These are phyloP conservation scores for Ceratocystiopsis minuta DNA, from an alignment of 2,329 filamentous ascomycete genomes.

Conservation along the genomic window DNA sequence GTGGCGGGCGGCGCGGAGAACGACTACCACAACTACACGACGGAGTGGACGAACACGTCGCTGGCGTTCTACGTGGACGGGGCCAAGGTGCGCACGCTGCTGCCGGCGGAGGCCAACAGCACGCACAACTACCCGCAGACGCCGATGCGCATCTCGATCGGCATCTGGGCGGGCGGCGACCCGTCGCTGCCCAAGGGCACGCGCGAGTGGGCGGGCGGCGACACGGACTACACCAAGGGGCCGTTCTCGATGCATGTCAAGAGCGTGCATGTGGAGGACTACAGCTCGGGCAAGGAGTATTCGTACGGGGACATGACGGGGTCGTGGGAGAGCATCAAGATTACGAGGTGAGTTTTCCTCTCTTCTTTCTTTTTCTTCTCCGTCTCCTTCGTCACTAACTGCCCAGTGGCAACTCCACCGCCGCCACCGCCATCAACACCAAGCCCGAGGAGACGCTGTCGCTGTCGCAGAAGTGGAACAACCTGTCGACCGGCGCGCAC, in stretches of 20 bases:
- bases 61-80: slow-evolving; percentile 57
- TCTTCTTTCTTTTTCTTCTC: too few relatives aligned
- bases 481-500: slow-evolving; percentile 30
- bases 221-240: slow-evolving; percentile 33
- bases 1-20: slow-evolving; percentile 34
- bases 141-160: slow-evolving; percentile 51
- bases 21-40: slow-evolving; percentile 60
- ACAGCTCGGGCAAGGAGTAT: slow-evolving; percentile 12
- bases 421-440: slow-evolving; percentile 24
- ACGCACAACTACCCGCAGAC: slow-evolving; percentile 56
- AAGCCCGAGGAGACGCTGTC: slow-evolving; percentile 23
- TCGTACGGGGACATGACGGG: slow-evolving; percentile 9
- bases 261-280: slow-evolving; percentile 22
- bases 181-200: slow-evolving; percentile 30
- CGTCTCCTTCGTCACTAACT: too few relatives aligned
- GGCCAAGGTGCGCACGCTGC: slow-evolving; percentile 42
- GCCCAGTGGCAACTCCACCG: slow-evolving; percentile 38
- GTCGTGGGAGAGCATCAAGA: slow-evolving; percentile 8
- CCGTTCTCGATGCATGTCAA: slow-evolving; percentile 49
- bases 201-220: slow-evolving; percentile 39
- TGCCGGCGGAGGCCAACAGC: slow-evolving; percentile 40
- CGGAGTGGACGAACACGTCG: slow-evolving; percentile 49
- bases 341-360: not conserved
- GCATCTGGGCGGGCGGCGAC: slow-evolving; percentile 48
- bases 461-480: slow-evolving; percentile 34